A percentile compares a stretch with the other conserved stretches of the same genome.
Conservation (phyloP, 192 early-diverging fungal species). For the Mortierella claussenii region DNA sequence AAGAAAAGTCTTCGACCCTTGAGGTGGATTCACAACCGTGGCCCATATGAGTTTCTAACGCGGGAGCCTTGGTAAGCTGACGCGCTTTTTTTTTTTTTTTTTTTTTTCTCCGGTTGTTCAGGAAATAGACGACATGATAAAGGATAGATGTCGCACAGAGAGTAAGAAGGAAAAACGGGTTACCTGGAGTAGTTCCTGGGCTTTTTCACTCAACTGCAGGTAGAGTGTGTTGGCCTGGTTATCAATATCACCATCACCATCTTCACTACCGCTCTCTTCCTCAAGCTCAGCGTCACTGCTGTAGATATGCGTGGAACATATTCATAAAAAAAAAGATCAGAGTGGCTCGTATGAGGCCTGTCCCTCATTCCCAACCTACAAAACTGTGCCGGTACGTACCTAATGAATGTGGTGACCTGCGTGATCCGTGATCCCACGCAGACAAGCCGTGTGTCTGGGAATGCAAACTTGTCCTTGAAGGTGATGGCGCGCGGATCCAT, state of each 20-base stretch:
- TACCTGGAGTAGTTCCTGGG: conserved; percentile 3
- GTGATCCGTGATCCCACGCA: background rate
- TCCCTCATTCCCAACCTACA: background rate
- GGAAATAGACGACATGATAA: too few species aligned
- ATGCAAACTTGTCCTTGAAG: background rate
- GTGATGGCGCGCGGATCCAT: background rate
- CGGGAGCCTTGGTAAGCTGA: too few species aligned
- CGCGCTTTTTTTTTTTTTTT: too few species aligned
- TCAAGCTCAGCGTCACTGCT: background rate
- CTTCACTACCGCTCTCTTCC: background rate
- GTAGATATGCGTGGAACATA: background rate
- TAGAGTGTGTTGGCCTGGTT: background rate
- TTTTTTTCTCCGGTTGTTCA: too few species aligned
- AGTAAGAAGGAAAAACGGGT: background rate
- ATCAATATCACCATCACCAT: background rate
- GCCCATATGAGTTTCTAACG: conserved; percentile 6
- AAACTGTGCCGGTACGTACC: too few species aligned
- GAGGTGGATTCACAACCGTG: background rate
- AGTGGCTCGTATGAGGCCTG: background rate
- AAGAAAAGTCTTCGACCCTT: background rate
- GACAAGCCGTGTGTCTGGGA: conserved; percentile 3
- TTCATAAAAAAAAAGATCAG: background rate
- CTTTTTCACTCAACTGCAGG: background rate
- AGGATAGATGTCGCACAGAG: background rate
- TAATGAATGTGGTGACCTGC: conserved; percentile 1